A percentile compares a stretch with the other conserved stretches of the same genome.
These are phyloP conservation scores for Fusarium annulatum DNA, from an alignment of 2,329 filamentous ascomycete species.

Conservation along the genomic window DNA sequence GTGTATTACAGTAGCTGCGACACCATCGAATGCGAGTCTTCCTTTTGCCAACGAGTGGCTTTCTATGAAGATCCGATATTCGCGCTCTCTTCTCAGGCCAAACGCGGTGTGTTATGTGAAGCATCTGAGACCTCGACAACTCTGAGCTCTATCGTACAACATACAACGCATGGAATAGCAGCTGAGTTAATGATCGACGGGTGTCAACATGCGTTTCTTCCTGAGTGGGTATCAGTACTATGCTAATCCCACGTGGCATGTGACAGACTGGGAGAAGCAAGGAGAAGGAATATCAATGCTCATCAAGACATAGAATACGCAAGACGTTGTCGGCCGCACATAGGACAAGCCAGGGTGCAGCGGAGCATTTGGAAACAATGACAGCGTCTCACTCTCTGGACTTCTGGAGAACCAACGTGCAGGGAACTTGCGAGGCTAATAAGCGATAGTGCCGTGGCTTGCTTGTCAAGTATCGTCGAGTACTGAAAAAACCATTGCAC, in stretches of 20 bases:
- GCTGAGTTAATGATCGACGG: slow-evolving; percentile 28
- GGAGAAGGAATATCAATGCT: slow-evolving; percentile 14
- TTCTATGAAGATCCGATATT: background rate
- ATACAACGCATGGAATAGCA: background rate
- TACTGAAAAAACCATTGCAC: slow-evolving; percentile 42
- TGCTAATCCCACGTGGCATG: slow-evolving; percentile 43
- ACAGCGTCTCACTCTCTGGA: slow-evolving; percentile 7
- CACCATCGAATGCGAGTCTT: background rate
- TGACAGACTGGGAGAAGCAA: slow-evolving; percentile 35
- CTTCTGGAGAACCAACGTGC: slow-evolving; percentile 14
- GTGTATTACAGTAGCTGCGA: slow-evolving; percentile 17
- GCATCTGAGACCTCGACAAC: background rate
- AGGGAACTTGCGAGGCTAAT: slow-evolving; percentile 33
- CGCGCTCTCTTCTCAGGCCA: background rate
- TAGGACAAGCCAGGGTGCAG: background rate
- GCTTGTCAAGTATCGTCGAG: slow-evolving; percentile 38
- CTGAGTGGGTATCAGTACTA: slow-evolving; percentile 22
- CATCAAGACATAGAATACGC: background rate
- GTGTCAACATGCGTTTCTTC: slow-evolving; percentile 12
- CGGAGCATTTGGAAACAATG: background rate
- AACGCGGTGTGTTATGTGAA: background rate
- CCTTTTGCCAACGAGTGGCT: background rate
- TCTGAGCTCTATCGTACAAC: background rate
- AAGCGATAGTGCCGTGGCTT: slow-evolving; percentile 36
- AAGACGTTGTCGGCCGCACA: background rate